Evolutionary conservation across 192 early-diverging fungal genomes (phyloP).

Genomic region (Umbelopsis vinacea): DNA sequence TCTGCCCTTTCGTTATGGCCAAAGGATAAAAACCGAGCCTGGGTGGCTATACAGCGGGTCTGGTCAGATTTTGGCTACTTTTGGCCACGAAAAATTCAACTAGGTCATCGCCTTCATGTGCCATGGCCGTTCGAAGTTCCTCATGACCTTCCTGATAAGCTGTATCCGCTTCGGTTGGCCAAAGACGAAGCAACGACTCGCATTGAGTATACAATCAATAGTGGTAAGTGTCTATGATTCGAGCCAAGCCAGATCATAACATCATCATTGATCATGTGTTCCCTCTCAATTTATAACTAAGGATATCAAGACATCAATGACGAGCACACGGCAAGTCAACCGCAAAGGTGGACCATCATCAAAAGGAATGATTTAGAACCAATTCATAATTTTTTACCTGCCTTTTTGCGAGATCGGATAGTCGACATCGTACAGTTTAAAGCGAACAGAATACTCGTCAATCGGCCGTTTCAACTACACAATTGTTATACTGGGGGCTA

Average conservation of each 20-base stretch:
- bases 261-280: neutral
- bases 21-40: constrained; percentile 12
- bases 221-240: neutral
- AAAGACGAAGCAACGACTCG: constrained; percentile 21
- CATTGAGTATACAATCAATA: constrained; percentile 5
- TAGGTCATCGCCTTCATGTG: constrained; percentile 25
- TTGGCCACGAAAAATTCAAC: constrained; percentile 20
- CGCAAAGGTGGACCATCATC: constrained; percentile 25
- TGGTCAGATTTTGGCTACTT: constrained; percentile 21
- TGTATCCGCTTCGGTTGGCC: constrained; percentile 23
- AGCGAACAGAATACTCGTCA: constrained; percentile 3
- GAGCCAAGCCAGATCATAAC: neutral
- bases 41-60: constrained; percentile 10
- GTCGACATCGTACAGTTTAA: constrained; percentile 10
- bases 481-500: constrained; percentile 16
- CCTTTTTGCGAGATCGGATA: constrained; percentile 8
- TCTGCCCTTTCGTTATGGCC: constrained; percentile 7
- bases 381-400: constrained; percentile 28
- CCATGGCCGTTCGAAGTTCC: constrained; percentile 23
- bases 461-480: constrained; percentile 20
- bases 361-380: constrained; percentile 32
- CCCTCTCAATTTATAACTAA: neutral
- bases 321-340: neutral
- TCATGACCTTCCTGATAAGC: neutral
- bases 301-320: neutral